Evolutionary conservation across 2,329 filamentous ascomycete genomes (phyloP), one percentile per base, ranked within the genome.

Genomic region (Fusarium sp.): DNA sequence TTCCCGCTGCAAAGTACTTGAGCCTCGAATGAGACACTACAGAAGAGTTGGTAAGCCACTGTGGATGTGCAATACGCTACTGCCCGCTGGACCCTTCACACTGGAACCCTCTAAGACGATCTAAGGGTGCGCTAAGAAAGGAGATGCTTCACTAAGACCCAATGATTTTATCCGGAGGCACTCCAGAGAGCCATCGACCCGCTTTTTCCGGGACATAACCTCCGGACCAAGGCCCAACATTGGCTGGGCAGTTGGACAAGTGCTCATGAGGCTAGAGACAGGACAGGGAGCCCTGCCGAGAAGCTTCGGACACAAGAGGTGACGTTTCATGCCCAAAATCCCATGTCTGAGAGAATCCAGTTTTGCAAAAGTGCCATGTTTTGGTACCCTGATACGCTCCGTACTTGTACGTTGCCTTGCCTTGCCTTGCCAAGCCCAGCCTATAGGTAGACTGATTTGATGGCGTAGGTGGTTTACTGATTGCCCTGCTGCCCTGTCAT

Each of bases 321-420:
- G 68, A 56, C 56, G 59, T 66, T 62, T 53, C 32, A 47, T 70
- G 44, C 56, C 49, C 44, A 70, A 43, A 70, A 56, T 72, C 65
- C 69, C 69, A 71, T 71, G 56, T 70, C 51, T 42, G 15, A 25
- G 24, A 71, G 30, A 56, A 65, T 61, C 68, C 50, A 59, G 69
- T 72, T 71, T 46, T 70, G 49, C 42, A 53, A 72, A 71, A 71
- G 69, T 72, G 56, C 69, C 69, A 71, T 72, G 65, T 70, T 66
- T 72, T 45, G 42, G 44, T 54, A 29, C 22, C 29, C 20, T 46
- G 30, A 56, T 45, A 30, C 16, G 34, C 24, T 18, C 20, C 20
- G 24, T 42, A 6, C 22, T 20, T 43, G 49, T 42, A 42, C 34
- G 24, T 42, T 24, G n/a, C n/a, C n/a, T 53, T 51, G n/a, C n/a